These are phyloP conservation scores for Ophiostoma quercus DNA, from an alignment of 2,329 filamentous ascomycete species.

Conservation along the genomic window DNA sequence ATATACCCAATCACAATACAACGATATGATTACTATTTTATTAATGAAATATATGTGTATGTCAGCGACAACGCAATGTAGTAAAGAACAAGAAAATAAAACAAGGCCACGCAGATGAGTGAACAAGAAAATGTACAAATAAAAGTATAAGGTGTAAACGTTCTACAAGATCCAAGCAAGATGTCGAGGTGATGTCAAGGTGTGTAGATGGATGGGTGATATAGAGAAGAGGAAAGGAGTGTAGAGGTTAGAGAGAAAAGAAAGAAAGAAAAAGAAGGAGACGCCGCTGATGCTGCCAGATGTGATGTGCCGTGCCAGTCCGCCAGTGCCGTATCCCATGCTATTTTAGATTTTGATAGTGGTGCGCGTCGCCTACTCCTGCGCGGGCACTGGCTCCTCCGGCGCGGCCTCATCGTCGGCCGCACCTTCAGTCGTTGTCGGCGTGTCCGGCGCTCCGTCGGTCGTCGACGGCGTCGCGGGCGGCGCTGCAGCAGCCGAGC, in stretches of 20 bases:
- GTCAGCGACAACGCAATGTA: background rate
- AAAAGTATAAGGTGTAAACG: background rate
- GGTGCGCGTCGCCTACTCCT: background rate
- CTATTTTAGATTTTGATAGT: background rate
- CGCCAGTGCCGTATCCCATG: background rate
- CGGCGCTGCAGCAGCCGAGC: conserved; percentile 30
- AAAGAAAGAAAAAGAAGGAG: background rate
- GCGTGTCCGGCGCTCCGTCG: background rate
- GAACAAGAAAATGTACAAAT: background rate
- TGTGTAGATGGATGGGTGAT: background rate
- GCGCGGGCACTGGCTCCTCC: background rate
- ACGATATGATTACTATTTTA: background rate
- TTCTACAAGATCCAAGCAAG: background rate
- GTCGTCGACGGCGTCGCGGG: background rate
- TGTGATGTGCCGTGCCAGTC: background rate
- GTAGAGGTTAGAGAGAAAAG: background rate
- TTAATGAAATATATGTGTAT: background rate
- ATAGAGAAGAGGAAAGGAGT: background rate
- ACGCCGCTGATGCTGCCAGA: background rate
- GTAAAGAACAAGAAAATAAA: background rate
- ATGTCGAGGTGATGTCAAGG: background rate
- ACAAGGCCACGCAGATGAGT: background rate
- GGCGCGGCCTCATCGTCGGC: background rate
- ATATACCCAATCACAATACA: background rate
- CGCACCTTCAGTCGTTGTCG: background rate